Evolutionary conservation across 2,329 filamentous ascomycete species (phyloP), one percentile per base, ranked within the genome.

Genomic region (Venturia aucupariae): DNA sequence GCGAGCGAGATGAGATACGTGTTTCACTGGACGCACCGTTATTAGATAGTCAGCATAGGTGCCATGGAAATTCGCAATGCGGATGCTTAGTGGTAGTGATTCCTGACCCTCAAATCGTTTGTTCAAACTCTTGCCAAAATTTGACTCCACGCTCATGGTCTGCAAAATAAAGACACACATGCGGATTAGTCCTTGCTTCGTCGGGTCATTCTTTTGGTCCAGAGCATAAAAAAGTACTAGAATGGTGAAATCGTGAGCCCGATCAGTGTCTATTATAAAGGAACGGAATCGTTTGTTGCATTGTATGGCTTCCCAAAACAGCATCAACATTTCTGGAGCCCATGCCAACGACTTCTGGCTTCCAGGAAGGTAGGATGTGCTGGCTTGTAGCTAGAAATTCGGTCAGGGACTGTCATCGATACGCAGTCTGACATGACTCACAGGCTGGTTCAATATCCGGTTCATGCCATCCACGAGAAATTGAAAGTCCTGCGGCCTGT

Each of bases 101-200:
- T 97, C 92, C 73, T 97, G 93, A 1, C 87, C 89, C 67, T 92
- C 88, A 69, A 99, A 97, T 19, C 81, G 82, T 75, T 91, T 92
- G 76, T 97, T 97, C 61, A 99, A 81, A 70, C 91, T 93, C 72
- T 88, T 85, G 38, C 92, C 93, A 75, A 97, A 97, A 67, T 89
- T 92, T 64, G 88, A 84, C 76, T 97, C 94, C 2, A 95, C 92
- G 71, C 93, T 97, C 71, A 99, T 79, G 0, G 94, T 97, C 76
- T 99, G 94, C 48, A 99, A 78, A 54, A 97, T 83, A 74, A 99
- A 97, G n/a, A 95, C 88, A 75, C 94, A 97, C 92, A 97, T 97
- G 64, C 94, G 85, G 32, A 97, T 90, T 1, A 97, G 82, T 0
- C 94, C 94, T 75, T 97, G 92, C 74, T 93, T 95, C 1, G 92